Percentiles rank a stretch among this genome's conserved stretches.
These are phyloP conservation scores for Tephrocybe sp. DNA, from an alignment of 768 basidiomycete genomes.

Conservation along the genomic window DNA sequence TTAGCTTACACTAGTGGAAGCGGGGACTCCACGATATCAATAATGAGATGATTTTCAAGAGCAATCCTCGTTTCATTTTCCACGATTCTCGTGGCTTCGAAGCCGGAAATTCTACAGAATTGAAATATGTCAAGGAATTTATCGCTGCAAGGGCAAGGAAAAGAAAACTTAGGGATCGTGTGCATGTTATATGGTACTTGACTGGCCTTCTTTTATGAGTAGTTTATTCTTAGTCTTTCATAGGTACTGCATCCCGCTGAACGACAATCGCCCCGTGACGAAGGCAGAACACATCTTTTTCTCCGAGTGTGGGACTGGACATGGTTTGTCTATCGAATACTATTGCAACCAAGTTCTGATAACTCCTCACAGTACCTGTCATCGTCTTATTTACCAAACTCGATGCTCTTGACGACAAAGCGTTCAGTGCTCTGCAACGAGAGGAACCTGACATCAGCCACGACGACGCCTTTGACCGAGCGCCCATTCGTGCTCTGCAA, in stretches of 20 bases:
- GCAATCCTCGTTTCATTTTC: conserved; percentile 12
- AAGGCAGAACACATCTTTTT: conserved; percentile 13
- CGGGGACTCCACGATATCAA: conserved; percentile 16
- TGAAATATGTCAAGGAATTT: conserved; percentile 10
- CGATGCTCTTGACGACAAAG: conserved; percentile 10
- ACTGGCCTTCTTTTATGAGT: too few relatives aligned
- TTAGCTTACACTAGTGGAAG: background rate
- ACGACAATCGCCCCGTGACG: conserved; percentile 10
- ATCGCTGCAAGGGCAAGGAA: conserved; percentile 2
- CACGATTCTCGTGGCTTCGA: conserved; percentile 18
- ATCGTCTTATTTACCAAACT: conserved; percentile 17
- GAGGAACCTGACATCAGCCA: conserved; percentile 12
- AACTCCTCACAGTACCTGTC: conserved; percentile 10
- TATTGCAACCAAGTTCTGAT: background rate
- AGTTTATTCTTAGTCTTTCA: background rate
- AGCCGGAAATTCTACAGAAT: conserved; percentile 14
- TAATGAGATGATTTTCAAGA: conserved; percentile 12
- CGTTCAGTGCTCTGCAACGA: background rate
- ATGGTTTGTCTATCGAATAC: conserved; percentile 11
- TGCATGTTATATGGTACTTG: conserved; percentile 17
- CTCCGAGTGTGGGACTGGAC: conserved; percentile 13
- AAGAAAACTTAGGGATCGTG: conserved; percentile 9
- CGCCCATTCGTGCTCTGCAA: conserved; percentile 3
- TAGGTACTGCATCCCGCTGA: conserved; percentile 18
- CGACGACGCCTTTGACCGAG: background rate